Evolutionary conservation across 2,329 filamentous ascomycete genomes (phyloP), one percentile per base, ranked within the genome.

Genomic region (Fonsecaea nubica): DNA sequence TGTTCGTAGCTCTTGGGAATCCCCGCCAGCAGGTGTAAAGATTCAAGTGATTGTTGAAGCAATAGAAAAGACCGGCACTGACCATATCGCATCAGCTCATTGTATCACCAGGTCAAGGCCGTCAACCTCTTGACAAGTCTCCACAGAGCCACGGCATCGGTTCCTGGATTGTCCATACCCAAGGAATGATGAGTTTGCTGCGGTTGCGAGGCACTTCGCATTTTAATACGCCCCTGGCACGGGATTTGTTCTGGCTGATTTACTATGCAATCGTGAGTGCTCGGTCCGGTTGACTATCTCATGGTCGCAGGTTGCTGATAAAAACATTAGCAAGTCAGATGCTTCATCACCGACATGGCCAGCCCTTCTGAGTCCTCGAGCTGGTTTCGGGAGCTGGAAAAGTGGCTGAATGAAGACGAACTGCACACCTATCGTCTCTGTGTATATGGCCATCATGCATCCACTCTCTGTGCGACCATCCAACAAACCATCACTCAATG

Each of bases 191-290:
- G 10, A 62, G 56, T 9, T 58, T 71, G 42, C 63, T 71, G n/a
- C 62, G 60, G 42, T 45, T 71, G 5, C 36, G 69, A 25, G 64
- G 64, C 18, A 63, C 59, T 8, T 38, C 40, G n/a, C 62, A 63
- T 18, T 63, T 71, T 36, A 21, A 52, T 1, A 58, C 52, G 12
- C 25, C 58, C 3, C 30, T 48, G 21, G 50, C 38, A 18, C 62
- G 69, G 12, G 63, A 61, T 38, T 21, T 71, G 25, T 71, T 71
- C 40, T 71, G 64, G 62, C 15, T 71, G n/a, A 30, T 66, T 7
- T 63, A 63, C n/a, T 62, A 42, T 25, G 52, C 67, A 4, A 59
- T 67, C 13, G 67, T 69, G 45, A 64, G 66, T 66, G 9, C 33
- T 3, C 30, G n/a, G 35, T 15, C 8, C 3, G 13, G 10, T 33